Base-by-base conservation (phyloP, 176 grass and related monocot genomes). In the Lolium multiflorum region DNA sequence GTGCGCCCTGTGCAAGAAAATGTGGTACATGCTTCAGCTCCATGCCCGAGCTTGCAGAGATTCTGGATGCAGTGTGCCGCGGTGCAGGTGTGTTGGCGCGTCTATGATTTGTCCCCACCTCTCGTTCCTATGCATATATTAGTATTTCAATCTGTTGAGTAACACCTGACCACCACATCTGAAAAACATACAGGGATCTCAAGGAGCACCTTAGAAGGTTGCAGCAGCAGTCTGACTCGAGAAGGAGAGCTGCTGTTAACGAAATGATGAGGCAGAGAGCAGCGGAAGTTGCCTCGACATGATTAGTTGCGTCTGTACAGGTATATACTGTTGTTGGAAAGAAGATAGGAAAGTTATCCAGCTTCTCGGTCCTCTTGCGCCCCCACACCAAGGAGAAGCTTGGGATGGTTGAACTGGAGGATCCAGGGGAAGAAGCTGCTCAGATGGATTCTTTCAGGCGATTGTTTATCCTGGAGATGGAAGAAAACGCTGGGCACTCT, bases 221-320 rank as follows among this genome's bases (percentile, higher is more conserved):
- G 85, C 97, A 99, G 68, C 97, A 99, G 64, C 97, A 97, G 81
- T 93, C 97, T 35, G 97, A 99, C 88, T 99, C 97, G 22, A 88
- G 97, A 67, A 91, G 94, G 78, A 91, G 97, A 69, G 97, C 97
- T 93, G 97, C 97, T 71, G 94, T 99, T 56, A 99, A 96, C 85
- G 97, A 99, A 86, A 98, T 98, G 97, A 96, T 98, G 96, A 98
- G 96, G 80, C 93, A 98, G 46, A 94, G 96, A 84, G 91, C 93
- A 46, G 96, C 93, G 2, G 95, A 98, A 88, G 91, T 98, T 68
- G 93, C 96, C 54, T 91, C 87, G 6, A 77, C 92, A 80, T 28
- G 82, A 83, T 55, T 88, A 92, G 80, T 87, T 72, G 86, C 82
- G 68, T 81, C 79, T 88, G 89, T 93, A 91, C 86, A 91, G 79